phyloP scores from a whole-genome alignment of 768 basidiomycete species.

The Rhodotorula babjevae region DNA sequence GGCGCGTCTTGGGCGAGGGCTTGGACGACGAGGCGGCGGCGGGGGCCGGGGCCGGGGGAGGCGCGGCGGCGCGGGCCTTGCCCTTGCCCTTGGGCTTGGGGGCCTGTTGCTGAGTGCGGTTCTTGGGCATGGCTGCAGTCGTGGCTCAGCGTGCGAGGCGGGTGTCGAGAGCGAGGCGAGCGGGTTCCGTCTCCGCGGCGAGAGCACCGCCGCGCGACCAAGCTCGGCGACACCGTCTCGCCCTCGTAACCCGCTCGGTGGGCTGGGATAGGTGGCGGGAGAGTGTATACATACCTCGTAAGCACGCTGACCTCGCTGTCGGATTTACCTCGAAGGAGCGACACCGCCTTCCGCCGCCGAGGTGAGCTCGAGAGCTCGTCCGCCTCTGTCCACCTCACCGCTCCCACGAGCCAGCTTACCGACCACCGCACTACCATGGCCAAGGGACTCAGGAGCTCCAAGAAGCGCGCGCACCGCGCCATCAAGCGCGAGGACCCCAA shows the following conservation, averaged over 20 bases:
- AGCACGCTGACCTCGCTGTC: no score
- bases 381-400: no score
- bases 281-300: no score
- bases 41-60: neutral
- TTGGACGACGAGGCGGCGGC: neutral
- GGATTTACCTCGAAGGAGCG: no score
- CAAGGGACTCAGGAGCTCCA: neutral
- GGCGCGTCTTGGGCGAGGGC: neutral
- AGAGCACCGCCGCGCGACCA: neutral
- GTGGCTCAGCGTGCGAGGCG: no score
- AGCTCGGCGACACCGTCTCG: no score
- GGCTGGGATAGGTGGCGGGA: no score
- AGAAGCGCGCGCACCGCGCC: slow-evolving; percentile 18
- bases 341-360: no score
- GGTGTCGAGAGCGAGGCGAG: no score
- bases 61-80: neutral
- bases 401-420: no score
- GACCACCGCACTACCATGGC: neutral
- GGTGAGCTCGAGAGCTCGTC: no score
- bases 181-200: neutral
- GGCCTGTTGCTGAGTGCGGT: neutral
- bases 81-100: neutral
- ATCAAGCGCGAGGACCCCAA: slow-evolving; percentile 32
- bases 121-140: neutral
- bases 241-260: no score